Evolutionary conservation across 345 rosid genomes (phyloP).

Genomic region (Aegle marmelos): DNA sequence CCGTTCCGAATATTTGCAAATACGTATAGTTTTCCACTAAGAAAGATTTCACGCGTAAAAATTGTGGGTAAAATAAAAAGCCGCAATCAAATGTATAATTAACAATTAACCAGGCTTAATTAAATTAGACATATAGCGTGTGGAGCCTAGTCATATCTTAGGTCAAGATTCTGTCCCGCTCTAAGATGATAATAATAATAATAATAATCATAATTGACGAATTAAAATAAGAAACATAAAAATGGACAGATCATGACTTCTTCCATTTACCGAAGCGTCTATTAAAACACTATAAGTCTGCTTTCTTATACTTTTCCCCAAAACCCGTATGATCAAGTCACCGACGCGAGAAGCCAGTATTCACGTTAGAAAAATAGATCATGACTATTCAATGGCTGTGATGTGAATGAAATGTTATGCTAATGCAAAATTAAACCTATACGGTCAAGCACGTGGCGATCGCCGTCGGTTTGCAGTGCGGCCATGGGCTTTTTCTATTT

Average conservation of each 20-base stretch:
- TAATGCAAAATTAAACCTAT: not conserved
- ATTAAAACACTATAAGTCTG: too few relatives aligned
- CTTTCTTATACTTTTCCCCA: too few relatives aligned
- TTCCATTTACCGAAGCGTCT: not conserved
- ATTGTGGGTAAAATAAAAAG: not conserved
- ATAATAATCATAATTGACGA: not conserved
- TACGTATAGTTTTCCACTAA: not conserved
- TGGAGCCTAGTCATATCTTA: not conserved
- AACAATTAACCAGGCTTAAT: not conserved
- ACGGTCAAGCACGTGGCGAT: not conserved
- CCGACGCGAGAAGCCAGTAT: not conserved
- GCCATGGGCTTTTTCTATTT: not conserved
- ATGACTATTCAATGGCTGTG: too few relatives aligned
- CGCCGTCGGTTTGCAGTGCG: not conserved
- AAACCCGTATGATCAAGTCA: not conserved
- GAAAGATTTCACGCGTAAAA: not conserved
- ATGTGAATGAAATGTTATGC: too few relatives aligned
- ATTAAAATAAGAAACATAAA: not conserved
- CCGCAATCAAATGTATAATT: too few relatives aligned
- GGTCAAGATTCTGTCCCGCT: not conserved
- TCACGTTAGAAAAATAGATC: not conserved
- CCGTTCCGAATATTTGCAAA: not conserved
- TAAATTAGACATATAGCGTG: not conserved
- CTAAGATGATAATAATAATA: not conserved
- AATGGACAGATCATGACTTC: not conserved